phyloP scores from a whole-genome alignment of 1,139 yeast genomes.

The Diutina siamensis region DNA sequence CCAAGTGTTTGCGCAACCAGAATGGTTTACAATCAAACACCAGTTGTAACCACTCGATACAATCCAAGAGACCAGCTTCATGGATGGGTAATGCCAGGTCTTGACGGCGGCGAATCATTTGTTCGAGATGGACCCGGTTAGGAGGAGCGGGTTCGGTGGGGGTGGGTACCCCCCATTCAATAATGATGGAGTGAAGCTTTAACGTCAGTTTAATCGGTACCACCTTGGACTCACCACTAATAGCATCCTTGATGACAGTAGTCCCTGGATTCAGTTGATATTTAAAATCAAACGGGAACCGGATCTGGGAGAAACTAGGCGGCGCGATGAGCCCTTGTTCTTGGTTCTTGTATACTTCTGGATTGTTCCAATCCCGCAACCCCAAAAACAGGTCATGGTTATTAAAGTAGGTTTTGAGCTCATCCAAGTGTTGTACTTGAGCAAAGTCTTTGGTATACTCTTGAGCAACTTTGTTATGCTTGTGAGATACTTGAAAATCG shows the following conservation, averaged over 20 bases:
- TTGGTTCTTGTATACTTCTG: slow-evolving; percentile 19
- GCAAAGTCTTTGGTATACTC: slow-evolving; percentile 18
- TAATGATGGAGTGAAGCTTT: slow-evolving; percentile 36
- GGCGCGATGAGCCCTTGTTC: slow-evolving; percentile 77
- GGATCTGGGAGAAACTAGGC: slow-evolving; percentile 65
- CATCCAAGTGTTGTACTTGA: slow-evolving; percentile 18
- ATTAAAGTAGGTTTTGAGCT: slow-evolving; percentile 33
- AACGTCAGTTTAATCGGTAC: slow-evolving; percentile 25
- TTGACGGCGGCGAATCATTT: neutral
- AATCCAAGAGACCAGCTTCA: slow-evolving; percentile 15
- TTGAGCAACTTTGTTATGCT: slow-evolving; percentile 38
- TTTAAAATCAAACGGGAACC: slow-evolving; percentile 58
- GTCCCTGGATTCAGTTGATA: slow-evolving; percentile 36
- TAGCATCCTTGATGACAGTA: slow-evolving; percentile 46
- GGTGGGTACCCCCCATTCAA: slow-evolving; percentile 22
- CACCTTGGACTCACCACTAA: slow-evolving; percentile 42
- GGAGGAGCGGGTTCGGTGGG: slow-evolving; percentile 25
- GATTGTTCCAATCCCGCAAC: slow-evolving; percentile 3
- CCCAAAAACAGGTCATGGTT: slow-evolving; percentile 24
- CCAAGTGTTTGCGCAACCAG: slow-evolving; percentile 76
- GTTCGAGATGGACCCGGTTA: slow-evolving; percentile 21
- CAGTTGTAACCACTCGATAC: slow-evolving; percentile 40
- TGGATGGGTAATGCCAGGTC: neutral
- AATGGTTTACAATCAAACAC: slow-evolving; percentile 66
- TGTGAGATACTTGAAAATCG: slow-evolving; percentile 71